Conservation (phyloP, 179 eudicot species). For the Patellifolia procumbens region DNA sequence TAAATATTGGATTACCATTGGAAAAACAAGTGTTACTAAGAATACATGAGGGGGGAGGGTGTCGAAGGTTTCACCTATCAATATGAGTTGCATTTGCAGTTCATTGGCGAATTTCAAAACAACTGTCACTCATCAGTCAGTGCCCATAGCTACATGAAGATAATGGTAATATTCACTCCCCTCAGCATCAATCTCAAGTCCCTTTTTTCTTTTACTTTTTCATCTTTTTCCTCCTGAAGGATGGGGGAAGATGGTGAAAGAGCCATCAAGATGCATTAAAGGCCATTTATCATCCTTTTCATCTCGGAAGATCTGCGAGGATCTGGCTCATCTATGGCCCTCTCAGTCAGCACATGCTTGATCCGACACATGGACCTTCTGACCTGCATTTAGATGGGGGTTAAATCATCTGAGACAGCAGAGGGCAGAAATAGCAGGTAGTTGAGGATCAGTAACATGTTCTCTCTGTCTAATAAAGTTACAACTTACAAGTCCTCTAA, state of each 20-base stretch:
- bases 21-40: background rate
- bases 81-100: constrained; percentile 10
- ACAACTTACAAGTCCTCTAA: background rate
- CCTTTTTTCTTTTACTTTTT: background rate
- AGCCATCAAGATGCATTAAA: constrained; percentile 27
- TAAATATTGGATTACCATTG: background rate
- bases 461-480: background rate
- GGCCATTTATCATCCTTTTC: constrained; percentile 80
- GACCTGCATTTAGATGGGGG: constrained; percentile 47
- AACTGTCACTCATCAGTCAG: background rate
- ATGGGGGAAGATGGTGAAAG: background rate
- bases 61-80: background rate
- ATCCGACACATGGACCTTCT: constrained; percentile 84
- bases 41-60: background rate
- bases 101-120: constrained; percentile 17
- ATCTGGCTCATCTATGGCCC: constrained; percentile 87
- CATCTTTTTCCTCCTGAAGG: background rate
- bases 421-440: background rate
- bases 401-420: background rate
- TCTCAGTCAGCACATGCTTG: constrained; percentile 89
- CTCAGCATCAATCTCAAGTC: background rate
- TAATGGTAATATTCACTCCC: background rate
- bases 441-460: background rate
- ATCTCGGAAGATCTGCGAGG: constrained; percentile 82
- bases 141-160: constrained; percentile 4